Percentiles rank a stretch among this genome's conserved stretches.
phyloP scores from a whole-genome alignment of 2,329 filamentous ascomycete species.

The Sporothrix inflata region DNA sequence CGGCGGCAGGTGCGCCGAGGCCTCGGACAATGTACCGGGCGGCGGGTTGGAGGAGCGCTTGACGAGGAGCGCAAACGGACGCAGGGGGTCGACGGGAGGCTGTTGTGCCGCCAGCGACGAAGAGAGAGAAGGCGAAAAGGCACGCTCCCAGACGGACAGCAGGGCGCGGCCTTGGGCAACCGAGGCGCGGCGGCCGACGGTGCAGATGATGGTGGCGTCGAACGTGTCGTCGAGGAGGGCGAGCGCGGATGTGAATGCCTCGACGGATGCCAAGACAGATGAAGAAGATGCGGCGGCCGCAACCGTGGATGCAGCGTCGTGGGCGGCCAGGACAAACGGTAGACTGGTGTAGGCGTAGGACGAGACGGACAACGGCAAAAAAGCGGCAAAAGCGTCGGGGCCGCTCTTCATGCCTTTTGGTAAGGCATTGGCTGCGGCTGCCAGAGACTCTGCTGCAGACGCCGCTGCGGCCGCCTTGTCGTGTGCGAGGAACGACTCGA shows the following conservation, averaged over 20 bases:
- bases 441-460: slow-evolving; percentile 30
- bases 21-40: slow-evolving; percentile 43
- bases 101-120: not conserved
- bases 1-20: slow-evolving; percentile 69
- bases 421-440: slow-evolving; percentile 13
- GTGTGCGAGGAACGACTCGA: slow-evolving; percentile 82
- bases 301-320: slow-evolving; percentile 45
- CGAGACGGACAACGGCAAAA: slow-evolving; percentile 70
- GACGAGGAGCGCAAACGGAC: slow-evolving; percentile 45
- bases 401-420: slow-evolving; percentile 33
- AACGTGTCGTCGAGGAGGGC: slow-evolving; percentile 70
- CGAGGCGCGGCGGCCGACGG: slow-evolving; percentile 76
- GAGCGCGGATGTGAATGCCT: slow-evolving; percentile 42
- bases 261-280: not conserved
- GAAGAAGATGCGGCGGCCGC: not conserved
- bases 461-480: slow-evolving; percentile 34
- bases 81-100: slow-evolving; percentile 39
- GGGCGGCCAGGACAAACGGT: slow-evolving; percentile 72
- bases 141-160: slow-evolving; percentile 75
- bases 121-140: slow-evolving; percentile 51
- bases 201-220: slow-evolving; percentile 76
- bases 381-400: slow-evolving; percentile 59
- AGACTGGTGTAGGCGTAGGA: slow-evolving; percentile 73
- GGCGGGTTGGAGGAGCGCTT: slow-evolving; percentile 32
- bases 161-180: slow-evolving; percentile 76